These are phyloP conservation scores for Clitocybe nebularis DNA, from an alignment of 1,284 basidiomycete species.

Conservation along the genomic window DNA sequence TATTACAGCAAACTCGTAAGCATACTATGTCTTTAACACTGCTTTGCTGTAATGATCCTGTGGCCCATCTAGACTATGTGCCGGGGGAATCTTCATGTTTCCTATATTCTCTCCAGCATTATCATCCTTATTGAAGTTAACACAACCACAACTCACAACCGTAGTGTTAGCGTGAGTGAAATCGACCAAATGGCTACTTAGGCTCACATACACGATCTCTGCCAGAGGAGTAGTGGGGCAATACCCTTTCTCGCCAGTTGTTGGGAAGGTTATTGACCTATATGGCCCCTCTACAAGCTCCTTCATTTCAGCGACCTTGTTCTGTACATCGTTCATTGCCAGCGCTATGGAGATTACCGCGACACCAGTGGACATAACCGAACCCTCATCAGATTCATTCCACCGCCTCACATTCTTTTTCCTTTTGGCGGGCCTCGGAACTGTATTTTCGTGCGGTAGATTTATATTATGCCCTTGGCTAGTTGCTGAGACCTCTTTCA, in stretches of 20 bases:
- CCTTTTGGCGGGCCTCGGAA: constrained; percentile 59
- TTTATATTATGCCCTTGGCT: background rate
- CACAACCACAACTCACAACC: constrained; percentile 74
- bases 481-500: constrained; percentile 22
- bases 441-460: constrained; percentile 61
- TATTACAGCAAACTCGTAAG: constrained; percentile 63
- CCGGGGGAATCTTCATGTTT: constrained; percentile 74
- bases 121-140: constrained; percentile 53
- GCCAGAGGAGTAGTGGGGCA: constrained; percentile 64
- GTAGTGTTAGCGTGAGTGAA: constrained; percentile 44
- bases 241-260: constrained; percentile 59
- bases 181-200: background rate
- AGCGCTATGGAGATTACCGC: constrained; percentile 55
- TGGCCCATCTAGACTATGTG: constrained; percentile 49
- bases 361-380: constrained; percentile 33
- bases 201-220: background rate
- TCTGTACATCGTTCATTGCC: constrained; percentile 53
- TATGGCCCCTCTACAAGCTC: constrained; percentile 65
- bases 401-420: constrained; percentile 54
- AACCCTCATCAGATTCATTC: constrained; percentile 42
- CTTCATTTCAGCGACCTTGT: constrained; percentile 54
- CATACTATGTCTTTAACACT: constrained; percentile 11
- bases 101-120: constrained; percentile 66
- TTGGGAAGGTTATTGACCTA: constrained; percentile 55
- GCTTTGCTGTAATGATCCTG: background rate